Conservation (phyloP, 495 filamentous ascomycete species). For the Aspergillus incahuasiensis region DNA sequence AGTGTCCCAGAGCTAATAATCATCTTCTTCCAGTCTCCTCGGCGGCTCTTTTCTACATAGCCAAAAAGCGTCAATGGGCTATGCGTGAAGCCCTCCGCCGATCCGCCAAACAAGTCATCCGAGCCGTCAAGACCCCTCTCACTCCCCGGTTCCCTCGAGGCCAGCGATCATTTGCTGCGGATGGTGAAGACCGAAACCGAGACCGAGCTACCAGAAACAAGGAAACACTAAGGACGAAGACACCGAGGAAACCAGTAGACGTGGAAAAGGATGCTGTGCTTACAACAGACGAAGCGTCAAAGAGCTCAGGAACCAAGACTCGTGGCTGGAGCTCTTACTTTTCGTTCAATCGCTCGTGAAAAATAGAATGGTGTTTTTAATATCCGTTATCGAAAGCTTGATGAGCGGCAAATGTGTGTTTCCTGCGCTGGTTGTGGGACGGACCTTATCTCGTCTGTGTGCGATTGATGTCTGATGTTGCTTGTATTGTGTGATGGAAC, state of each 20-base stretch:
- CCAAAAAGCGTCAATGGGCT: slow-evolving; percentile 51
- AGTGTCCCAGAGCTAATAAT: not conserved
- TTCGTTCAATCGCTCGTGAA: slow-evolving; percentile 5
- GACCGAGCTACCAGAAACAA: not conserved
- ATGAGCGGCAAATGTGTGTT: too few relatives aligned
- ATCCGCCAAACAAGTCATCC: slow-evolving; percentile 40
- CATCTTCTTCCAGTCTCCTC: slow-evolving; percentile 32
- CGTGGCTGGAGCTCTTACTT: slow-evolving; percentile 13
- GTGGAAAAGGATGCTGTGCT: slow-evolving; percentile 16
- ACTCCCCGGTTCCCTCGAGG: slow-evolving; percentile 20
- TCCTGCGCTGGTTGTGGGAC: slow-evolving; percentile 1
- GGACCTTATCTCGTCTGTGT: not conserved
- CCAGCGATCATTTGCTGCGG: not conserved
- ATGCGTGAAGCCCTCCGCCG: slow-evolving; percentile 43
- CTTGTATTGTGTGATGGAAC: not conserved
- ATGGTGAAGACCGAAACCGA: not conserved
- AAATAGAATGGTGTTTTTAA: too few relatives aligned
- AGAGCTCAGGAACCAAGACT: not conserved
- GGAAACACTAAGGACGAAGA: not conserved
- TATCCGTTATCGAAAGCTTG: too few relatives aligned
- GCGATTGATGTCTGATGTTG: not conserved
- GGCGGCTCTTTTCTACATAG: slow-evolving; percentile 44
- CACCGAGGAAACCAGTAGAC: not conserved
- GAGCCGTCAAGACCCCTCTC: slow-evolving; percentile 24
- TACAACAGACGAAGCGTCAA: not conserved